phyloP scores from a whole-genome alignment of 164 flowering plant species.

The Aristolochia fimbriata region DNA sequence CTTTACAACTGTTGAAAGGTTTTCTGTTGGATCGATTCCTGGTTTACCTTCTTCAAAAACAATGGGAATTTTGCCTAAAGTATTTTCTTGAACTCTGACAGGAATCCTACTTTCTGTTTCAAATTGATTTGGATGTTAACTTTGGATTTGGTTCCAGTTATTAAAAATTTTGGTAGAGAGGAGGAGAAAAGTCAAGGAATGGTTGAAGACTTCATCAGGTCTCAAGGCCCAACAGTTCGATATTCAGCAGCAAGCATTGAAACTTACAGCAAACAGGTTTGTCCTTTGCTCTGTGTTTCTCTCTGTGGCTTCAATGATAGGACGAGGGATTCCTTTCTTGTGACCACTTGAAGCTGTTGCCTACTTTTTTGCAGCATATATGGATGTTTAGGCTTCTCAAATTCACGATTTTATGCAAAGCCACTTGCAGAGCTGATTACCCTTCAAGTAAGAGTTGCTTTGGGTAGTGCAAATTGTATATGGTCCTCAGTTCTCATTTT shows the following conservation, averaged over 20 bases:
- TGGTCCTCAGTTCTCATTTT: not conserved
- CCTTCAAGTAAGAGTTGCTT: constrained; percentile 45
- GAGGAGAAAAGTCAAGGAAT: constrained; percentile 66
- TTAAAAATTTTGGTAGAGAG: constrained; percentile 70
- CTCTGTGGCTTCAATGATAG: not conserved
- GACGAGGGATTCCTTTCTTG: not conserved
- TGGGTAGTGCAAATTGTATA: not conserved
- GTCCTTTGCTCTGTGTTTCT: not conserved
- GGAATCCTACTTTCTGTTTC: not conserved
- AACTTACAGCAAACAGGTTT: constrained; percentile 97
- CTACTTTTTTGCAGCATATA: constrained; percentile 63
- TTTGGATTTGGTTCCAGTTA: constrained; percentile 34
- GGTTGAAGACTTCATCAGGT: constrained; percentile 67
- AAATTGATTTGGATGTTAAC: not conserved
- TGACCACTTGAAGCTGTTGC: not conserved
- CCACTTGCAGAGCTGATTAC: constrained; percentile 98
- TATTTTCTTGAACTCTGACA: constrained; percentile 16
- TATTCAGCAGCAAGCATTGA: constrained; percentile 96
- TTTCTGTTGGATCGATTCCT: constrained; percentile 61
- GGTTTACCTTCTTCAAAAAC: constrained; percentile 55
- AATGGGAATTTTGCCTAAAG: constrained; percentile 92
- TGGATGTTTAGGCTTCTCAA: constrained; percentile 97
- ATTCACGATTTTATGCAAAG: constrained; percentile 98
- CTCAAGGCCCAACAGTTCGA: constrained; percentile 76
- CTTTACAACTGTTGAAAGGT: constrained; percentile 88